These are phyloP conservation scores for Apiotrichum brassicae DNA, from an alignment of 1,284 basidiomycete genomes.

Conservation along the genomic window DNA sequence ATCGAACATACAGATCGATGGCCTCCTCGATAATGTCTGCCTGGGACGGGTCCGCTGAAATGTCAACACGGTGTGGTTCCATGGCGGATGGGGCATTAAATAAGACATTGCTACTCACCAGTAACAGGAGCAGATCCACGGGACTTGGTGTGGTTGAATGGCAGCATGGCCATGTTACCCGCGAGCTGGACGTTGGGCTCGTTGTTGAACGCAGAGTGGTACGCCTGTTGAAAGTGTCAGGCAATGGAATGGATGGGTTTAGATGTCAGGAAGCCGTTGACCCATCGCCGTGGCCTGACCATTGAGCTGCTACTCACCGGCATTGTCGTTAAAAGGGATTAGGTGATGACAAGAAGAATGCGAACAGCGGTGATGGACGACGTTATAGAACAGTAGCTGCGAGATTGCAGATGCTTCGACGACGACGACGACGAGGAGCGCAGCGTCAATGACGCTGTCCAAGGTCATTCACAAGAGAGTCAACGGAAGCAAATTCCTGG, in stretches of 20 bases:
- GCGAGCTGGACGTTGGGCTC: slow-evolving; percentile 71
- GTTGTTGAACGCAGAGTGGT: slow-evolving; percentile 93
- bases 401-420: neutral
- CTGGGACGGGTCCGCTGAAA: slow-evolving; percentile 62
- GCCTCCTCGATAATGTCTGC: slow-evolving; percentile 95
- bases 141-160: slow-evolving; percentile 75
- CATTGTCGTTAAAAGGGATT: no score
- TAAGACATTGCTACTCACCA: slow-evolving; percentile 60
- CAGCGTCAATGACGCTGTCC: slow-evolving; percentile 12
- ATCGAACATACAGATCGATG: slow-evolving; percentile 60
- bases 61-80: neutral
- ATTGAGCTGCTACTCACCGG: no score
- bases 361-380: neutral
- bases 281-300: no score
- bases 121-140: slow-evolving; percentile 78
- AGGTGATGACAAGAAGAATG: neutral
- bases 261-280: no score
- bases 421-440: neutral
- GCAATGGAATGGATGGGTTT: no score
- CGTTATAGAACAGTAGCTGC: no score
- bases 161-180: slow-evolving; percentile 85
- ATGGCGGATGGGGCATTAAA: no score
- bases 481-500: no score
- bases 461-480: no score
- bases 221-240: slow-evolving; percentile 58